Percentiles rank a stretch among this genome's conserved stretches.
phyloP scores from a whole-genome alignment of 768 basidiomycete genomes.

The Lyophyllum decastes region DNA sequence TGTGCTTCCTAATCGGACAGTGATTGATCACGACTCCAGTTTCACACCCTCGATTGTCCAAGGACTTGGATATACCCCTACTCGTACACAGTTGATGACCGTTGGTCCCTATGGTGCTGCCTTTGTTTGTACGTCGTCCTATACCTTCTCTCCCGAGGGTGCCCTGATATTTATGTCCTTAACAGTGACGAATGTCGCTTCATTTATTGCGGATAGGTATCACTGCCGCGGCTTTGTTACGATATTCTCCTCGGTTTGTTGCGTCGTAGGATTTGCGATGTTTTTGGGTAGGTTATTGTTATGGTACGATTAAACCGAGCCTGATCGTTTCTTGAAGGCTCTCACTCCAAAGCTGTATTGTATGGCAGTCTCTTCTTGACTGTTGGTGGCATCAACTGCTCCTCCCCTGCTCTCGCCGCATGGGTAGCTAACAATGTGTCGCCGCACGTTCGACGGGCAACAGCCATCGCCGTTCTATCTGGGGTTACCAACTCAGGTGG shows the following conservation, averaged over 20 bases:
- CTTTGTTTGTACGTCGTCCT: slow-evolving; percentile 29
- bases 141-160: not conserved
- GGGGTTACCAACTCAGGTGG: slow-evolving; percentile 38
- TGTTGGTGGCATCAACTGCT: slow-evolving; percentile 33
- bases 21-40: slow-evolving; percentile 21
- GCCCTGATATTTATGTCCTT: not conserved
- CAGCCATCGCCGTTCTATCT: slow-evolving; percentile 36
- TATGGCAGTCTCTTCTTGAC: slow-evolving; percentile 41
- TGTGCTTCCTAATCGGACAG: not conserved
- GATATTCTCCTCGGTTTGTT: slow-evolving; percentile 31
- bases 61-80: slow-evolving; percentile 41
- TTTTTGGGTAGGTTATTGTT: slow-evolving; percentile 33
- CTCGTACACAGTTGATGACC: slow-evolving; percentile 46
- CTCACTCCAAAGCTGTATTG: slow-evolving; percentile 22
- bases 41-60: slow-evolving; percentile 61
- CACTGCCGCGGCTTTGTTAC: slow-evolving; percentile 33
- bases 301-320: not conserved
- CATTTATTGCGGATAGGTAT: slow-evolving; percentile 37
- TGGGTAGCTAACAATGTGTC: slow-evolving; percentile 45
- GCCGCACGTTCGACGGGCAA: slow-evolving; percentile 39
- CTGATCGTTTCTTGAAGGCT: slow-evolving; percentile 7
- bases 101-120: slow-evolving; percentile 37
- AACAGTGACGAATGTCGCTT: slow-evolving; percentile 36
- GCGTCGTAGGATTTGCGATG: slow-evolving; percentile 35
- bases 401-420: slow-evolving; percentile 35